phyloP scores from a whole-genome alignment of 805 yeast genomes.

The Cyberlindnera galapagoensis region DNA sequence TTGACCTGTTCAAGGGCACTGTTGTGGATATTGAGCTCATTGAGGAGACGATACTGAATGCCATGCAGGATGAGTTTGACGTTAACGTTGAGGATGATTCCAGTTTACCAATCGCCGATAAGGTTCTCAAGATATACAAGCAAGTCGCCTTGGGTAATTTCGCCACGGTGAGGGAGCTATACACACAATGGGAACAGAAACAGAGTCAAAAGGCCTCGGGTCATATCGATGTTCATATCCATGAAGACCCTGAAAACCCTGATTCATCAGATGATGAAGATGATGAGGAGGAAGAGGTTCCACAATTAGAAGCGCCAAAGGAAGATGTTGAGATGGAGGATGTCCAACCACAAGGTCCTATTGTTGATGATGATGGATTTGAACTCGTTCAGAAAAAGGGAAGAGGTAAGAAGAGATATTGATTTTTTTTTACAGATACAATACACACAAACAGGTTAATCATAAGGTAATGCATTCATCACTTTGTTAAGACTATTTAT shows the following conservation, averaged over 20 bases:
- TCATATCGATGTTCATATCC: conserved; percentile 36
- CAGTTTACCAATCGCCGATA: conserved; percentile 65
- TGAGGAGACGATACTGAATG: conserved; percentile 79
- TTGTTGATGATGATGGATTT: conserved; percentile 92
- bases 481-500: too few species aligned
- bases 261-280: conserved; percentile 45
- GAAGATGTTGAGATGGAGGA: conserved; percentile 35
- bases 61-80: conserved; percentile 95
- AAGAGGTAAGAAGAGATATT: conserved; percentile 34
- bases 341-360: conserved; percentile 42
- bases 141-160: conserved; percentile 53
- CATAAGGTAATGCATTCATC: too few species aligned
- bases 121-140: conserved; percentile 58
- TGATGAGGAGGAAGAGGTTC: conserved; percentile 28
- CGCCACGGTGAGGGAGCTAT: conserved; percentile 50
- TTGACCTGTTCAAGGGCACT: conserved; percentile 65
- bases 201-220: conserved; percentile 32
- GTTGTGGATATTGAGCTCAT: conserved; percentile 71
- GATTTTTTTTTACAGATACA: too few species aligned
- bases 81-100: conserved; percentile 85
- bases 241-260: conserved; percentile 60
- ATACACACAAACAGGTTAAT: too few species aligned
- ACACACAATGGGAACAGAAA: conserved; percentile 50
- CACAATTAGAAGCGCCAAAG: conserved; percentile 21
- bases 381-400: conserved; percentile 77